Conservation (phyloP, 352 stramenopile species). For the Globisporangium mamillatum region DNA sequence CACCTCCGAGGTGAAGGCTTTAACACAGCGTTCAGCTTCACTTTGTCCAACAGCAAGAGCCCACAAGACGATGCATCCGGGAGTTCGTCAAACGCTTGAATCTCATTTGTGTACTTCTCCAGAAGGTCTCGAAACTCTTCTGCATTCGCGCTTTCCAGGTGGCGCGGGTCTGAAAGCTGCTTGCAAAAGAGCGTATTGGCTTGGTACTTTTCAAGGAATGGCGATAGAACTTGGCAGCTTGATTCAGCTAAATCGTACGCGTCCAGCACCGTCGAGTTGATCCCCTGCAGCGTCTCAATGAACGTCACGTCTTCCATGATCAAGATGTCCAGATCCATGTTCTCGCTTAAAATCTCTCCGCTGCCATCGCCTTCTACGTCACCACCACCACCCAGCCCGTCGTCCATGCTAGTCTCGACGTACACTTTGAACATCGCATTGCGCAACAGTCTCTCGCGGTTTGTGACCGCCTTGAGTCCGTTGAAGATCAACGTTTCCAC, state of each 20-base stretch:
- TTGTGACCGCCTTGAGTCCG: constrained; percentile 63
- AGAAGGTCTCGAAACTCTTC: constrained; percentile 65
- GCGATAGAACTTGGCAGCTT: constrained; percentile 56
- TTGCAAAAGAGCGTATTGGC: constrained; percentile 68
- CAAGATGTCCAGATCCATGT: constrained; percentile 73
- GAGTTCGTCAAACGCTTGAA: constrained; percentile 48
- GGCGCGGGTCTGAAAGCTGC: constrained; percentile 27
- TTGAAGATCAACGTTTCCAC: constrained; percentile 69
- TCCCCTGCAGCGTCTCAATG: constrained; percentile 47
- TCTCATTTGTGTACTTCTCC: constrained; percentile 63
- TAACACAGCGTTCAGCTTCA: constrained; percentile 48
- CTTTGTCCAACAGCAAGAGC: constrained; percentile 57
- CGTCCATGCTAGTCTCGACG: constrained; percentile 52
- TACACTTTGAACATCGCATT: constrained; percentile 70
- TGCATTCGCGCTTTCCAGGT: constrained; percentile 27
- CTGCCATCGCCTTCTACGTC: constrained; percentile 31
- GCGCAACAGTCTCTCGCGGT: constrained; percentile 53
- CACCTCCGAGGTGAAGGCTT: constrained; percentile 70
- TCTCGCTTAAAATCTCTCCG: constrained; percentile 37
- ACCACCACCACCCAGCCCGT: constrained; percentile 25
- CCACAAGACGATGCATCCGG: constrained; percentile 43
- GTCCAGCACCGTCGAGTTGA: constrained; percentile 52
- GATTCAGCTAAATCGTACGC: constrained; percentile 46
- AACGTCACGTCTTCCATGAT: constrained; percentile 74
- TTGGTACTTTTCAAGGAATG: constrained; percentile 76